Evolutionary conservation across 2,329 filamentous ascomycete genomes (phyloP).

Genomic region (Coleophoma crateriformis): DNA sequence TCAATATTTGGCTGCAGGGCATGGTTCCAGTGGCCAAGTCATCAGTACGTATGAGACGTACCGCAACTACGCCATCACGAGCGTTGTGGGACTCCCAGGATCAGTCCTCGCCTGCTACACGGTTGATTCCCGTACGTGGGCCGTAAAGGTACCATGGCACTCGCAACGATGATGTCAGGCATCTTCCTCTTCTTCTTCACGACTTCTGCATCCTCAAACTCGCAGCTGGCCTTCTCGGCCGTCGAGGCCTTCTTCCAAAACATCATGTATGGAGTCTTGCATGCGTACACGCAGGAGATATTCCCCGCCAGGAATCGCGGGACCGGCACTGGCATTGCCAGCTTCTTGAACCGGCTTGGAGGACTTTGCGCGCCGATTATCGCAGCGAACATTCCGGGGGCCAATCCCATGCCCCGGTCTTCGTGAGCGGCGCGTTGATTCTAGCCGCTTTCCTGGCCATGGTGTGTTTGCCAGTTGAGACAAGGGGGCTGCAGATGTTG

Average conservation of each 20-base stretch:
- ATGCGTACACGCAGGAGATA: slow-evolving; percentile 72
- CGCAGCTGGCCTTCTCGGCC: slow-evolving; percentile 61
- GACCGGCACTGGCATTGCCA: slow-evolving; percentile 67
- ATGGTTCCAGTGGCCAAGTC: slow-evolving; percentile 22
- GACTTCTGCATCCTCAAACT: slow-evolving; percentile 47
- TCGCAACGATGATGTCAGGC: slow-evolving; percentile 61
- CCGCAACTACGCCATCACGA: slow-evolving; percentile 78
- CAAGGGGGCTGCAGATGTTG: slow-evolving; percentile 51
- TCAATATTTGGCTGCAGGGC: slow-evolving; percentile 67
- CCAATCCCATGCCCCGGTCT: slow-evolving; percentile 49
- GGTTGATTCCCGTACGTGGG: slow-evolving; percentile 61
- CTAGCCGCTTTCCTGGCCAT: slow-evolving; percentile 54
- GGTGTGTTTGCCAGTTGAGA: slow-evolving; percentile 58
- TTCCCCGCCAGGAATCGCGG: slow-evolving; percentile 69
- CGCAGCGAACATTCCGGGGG: slow-evolving; percentile 41
- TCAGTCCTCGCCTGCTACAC: slow-evolving; percentile 69
- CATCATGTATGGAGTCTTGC: slow-evolving; percentile 73
- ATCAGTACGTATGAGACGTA: slow-evolving; percentile 50
- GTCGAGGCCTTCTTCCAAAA: slow-evolving; percentile 69
- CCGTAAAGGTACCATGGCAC: slow-evolving; percentile 67
- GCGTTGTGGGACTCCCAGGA: slow-evolving; percentile 70
- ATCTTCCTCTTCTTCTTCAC: slow-evolving; percentile 65
- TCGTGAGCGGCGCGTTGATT: slow-evolving; percentile 50
- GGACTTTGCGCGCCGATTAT: slow-evolving; percentile 66
- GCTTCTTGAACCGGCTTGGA: slow-evolving; percentile 63